phyloP scores from a whole-genome alignment of 345 rosid genomes.

The Theobroma cacao region DNA sequence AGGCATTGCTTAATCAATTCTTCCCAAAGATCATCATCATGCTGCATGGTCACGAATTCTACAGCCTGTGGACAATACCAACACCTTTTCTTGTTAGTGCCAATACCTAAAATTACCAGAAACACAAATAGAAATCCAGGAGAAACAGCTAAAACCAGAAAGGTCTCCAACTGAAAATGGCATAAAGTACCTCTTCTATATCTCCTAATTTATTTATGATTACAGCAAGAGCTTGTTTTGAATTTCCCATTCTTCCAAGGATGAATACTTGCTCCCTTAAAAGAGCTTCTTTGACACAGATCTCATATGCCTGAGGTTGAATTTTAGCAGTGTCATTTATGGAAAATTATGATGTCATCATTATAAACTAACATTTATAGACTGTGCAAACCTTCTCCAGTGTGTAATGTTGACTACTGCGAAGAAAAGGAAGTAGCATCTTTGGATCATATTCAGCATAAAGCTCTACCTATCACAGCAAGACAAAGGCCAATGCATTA shows the following conservation, averaged over 20 bases:
- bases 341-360: constrained; percentile 9
- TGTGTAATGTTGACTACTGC: constrained; percentile 95
- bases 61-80: constrained; percentile 73
- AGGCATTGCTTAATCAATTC: constrained; percentile 94
- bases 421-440: constrained; percentile 95
- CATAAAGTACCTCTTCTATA: constrained; percentile 77
- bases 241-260: constrained; percentile 97
- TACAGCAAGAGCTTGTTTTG: constrained; percentile 85
- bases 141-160: constrained; percentile 9
- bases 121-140: constrained; percentile 9
- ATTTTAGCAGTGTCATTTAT: constrained; percentile 25
- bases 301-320: constrained; percentile 76
- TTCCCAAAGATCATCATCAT: constrained; percentile 99
- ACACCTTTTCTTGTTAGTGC: constrained; percentile 1
- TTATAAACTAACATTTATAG: constrained; percentile 17
- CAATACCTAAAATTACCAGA: constrained; percentile 14
- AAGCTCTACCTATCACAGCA: constrained; percentile 74
- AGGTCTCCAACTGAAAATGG: constrained; percentile 9
- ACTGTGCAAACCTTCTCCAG: constrained; percentile 78
- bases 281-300: constrained; percentile 76
- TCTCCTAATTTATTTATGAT: constrained; percentile 90
- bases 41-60: constrained; percentile 94
- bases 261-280: constrained; percentile 93
- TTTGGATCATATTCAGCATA: constrained; percentile 87
- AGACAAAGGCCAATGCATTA: constrained; percentile 16